Evolutionary conservation across 768 basidiomycete genomes (phyloP).

Genomic region (Rhodotorula babjevae): DNA sequence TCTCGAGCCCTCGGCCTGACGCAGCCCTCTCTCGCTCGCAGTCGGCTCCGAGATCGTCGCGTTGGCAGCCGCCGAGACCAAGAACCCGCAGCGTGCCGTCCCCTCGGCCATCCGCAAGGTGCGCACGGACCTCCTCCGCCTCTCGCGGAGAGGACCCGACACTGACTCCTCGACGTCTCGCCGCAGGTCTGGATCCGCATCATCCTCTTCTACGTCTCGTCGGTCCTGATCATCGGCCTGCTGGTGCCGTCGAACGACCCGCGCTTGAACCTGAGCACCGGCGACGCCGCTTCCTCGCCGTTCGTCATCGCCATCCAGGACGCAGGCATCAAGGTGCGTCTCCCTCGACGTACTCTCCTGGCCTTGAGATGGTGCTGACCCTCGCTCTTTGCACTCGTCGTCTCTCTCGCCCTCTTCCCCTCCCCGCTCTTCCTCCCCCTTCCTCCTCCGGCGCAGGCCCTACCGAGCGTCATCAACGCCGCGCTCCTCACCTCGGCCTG

Average conservation of each 20-base stretch:
- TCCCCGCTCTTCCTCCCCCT: too few relatives aligned
- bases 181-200: slow-evolving; percentile 63
- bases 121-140: too few relatives aligned
- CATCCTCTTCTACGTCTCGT: slow-evolving; percentile 55
- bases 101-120: slow-evolving; percentile 61
- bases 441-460: slow-evolving; percentile 11
- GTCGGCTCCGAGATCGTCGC: slow-evolving; percentile 46
- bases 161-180: background rate
- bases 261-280: background rate
- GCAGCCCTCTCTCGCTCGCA: background rate
- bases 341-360: background rate
- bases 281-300: slow-evolving; percentile 12
- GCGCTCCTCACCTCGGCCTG: slow-evolving; percentile 48
- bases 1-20: background rate
- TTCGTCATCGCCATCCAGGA: slow-evolving; percentile 45
- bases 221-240: slow-evolving; percentile 47
- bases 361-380: too few relatives aligned
- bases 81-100: slow-evolving; percentile 55
- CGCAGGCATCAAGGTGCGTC: slow-evolving; percentile 44
- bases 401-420: too few relatives aligned
- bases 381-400: too few relatives aligned
- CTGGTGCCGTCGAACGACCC: slow-evolving; percentile 44
- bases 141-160: too few relatives aligned
- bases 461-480: slow-evolving; percentile 49
- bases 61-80: slow-evolving; percentile 50